Evolutionary conservation across 2,329 filamentous ascomycete species (phyloP).

Genomic region (Paecilomyces sp.): DNA sequence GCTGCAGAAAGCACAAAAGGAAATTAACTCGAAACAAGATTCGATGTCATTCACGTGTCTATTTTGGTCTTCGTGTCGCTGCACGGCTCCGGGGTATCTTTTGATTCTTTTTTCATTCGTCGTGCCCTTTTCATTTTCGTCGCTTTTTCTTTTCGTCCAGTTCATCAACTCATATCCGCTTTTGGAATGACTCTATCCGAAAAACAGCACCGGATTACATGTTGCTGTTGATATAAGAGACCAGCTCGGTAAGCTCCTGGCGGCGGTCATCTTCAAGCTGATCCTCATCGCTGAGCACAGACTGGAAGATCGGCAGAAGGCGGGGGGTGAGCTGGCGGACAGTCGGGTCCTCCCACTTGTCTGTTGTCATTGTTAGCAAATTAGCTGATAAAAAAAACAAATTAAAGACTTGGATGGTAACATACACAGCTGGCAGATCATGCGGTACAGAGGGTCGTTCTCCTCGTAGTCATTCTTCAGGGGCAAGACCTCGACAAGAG

Average conservation of each 20-base stretch:
- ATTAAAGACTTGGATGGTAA: conserved; percentile 13
- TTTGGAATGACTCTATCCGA: neutral
- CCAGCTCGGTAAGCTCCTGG: neutral
- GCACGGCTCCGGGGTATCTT: neutral
- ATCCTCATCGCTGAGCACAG: conserved; percentile 39
- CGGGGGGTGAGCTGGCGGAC: conserved; percentile 39
- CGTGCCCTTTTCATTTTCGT: neutral
- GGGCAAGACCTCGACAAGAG: conserved; percentile 70
- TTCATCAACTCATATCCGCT: neutral
- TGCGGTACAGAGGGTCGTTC: conserved; percentile 88
- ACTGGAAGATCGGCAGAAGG: conserved; percentile 41
- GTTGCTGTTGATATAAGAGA: neutral
- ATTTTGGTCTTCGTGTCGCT: neutral
- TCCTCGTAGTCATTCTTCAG: conserved; percentile 92
- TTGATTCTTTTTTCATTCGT: neutral
- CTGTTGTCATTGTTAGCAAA: conserved; percentile 15
- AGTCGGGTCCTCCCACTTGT: conserved; percentile 41
- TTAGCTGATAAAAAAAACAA: neutral
- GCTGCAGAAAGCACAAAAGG: neutral
- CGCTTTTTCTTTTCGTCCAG: neutral
- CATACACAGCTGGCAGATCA: conserved; percentile 80
- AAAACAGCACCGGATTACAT: neutral
- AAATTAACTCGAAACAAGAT: neutral
- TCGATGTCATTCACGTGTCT: neutral
- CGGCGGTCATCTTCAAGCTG: conserved; percentile 36